phyloP scores from a whole-genome alignment of 2,329 filamentous ascomycete genomes.

The Calonectria honghensis region DNA sequence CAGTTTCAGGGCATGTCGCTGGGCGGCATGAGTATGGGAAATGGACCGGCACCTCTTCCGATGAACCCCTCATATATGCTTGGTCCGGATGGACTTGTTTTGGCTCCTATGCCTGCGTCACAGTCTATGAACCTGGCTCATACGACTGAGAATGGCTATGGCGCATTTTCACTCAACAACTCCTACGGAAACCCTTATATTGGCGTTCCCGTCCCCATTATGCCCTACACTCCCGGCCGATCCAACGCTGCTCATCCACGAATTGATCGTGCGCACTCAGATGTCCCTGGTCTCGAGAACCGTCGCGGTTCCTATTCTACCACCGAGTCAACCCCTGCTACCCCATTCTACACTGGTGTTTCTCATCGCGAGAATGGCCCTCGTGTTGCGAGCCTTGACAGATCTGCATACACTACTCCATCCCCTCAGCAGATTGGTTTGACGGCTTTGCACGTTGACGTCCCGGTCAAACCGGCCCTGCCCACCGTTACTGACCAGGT shows the following conservation, averaged over 20 bases:
- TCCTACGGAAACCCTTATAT: slow-evolving; percentile 62
- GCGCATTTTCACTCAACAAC: slow-evolving; percentile 57
- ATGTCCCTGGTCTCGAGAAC: slow-evolving; percentile 78
- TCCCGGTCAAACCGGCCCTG: slow-evolving; percentile 64
- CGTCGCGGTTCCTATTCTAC: slow-evolving; percentile 81
- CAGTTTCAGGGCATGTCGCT: slow-evolving; percentile 63
- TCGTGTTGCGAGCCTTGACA: slow-evolving; percentile 75
- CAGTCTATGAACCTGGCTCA: slow-evolving; percentile 61
- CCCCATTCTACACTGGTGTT: slow-evolving; percentile 77
- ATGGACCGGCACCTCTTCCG: slow-evolving; percentile 58
- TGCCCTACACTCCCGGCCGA: slow-evolving; percentile 74
- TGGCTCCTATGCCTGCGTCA: slow-evolving; percentile 60
- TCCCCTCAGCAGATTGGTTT: slow-evolving; percentile 77
- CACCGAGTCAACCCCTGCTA: slow-evolving; percentile 79
- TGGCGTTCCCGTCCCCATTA: slow-evolving; percentile 61
- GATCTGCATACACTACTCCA: slow-evolving; percentile 79
- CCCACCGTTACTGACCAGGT: slow-evolving; percentile 66
- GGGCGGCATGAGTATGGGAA: slow-evolving; percentile 59
- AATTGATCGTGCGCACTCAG: slow-evolving; percentile 68
- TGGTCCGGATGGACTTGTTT: slow-evolving; percentile 62
- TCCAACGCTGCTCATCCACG: slow-evolving; percentile 66
- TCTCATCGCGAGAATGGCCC: slow-evolving; percentile 76
- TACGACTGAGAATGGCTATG: slow-evolving; percentile 59
- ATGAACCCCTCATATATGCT: slow-evolving; percentile 62
- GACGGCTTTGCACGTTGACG: slow-evolving; percentile 62